Conservation (phyloP, 139 green algal genomes). For the Mychonastes homosphaera region DNA sequence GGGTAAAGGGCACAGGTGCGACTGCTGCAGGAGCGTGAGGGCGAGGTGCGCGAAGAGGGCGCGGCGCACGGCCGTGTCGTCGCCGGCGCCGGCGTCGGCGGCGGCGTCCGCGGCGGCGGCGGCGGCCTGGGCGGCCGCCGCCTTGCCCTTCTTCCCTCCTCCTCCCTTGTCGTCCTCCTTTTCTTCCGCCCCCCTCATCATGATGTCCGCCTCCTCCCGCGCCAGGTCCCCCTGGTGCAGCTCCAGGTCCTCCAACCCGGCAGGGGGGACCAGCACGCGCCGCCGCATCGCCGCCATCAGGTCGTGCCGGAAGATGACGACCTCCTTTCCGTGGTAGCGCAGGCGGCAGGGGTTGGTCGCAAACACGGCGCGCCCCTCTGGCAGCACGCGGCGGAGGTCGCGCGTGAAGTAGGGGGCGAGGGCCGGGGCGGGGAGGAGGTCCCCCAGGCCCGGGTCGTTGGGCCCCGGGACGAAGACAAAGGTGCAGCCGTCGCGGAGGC, state of each 20-base stretch:
- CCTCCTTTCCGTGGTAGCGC: conserved; percentile 40
- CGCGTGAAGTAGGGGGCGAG: conserved; percentile 47
- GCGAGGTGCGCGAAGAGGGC: conserved; percentile 51
- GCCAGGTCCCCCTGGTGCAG: too few relatives aligned
- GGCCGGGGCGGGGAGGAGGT: conserved; percentile 56
- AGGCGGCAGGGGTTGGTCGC: conserved; percentile 71
- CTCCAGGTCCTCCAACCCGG: too few relatives aligned
- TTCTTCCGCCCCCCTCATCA: too few relatives aligned
- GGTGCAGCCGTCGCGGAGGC: conserved; percentile 35
- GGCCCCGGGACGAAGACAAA: conserved; percentile 81
- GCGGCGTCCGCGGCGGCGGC: not conserved
- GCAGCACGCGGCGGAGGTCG: conserved; percentile 39
- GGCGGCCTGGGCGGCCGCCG: not conserved
- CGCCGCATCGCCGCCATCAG: conserved; percentile 49
- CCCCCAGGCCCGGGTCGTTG: conserved; percentile 49
- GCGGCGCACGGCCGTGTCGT: not conserved
- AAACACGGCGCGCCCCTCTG: conserved; percentile 53
- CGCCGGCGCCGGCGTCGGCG: conserved; percentile 6
- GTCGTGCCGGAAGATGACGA: conserved; percentile 65
- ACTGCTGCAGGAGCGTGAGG: conserved; percentile 82
- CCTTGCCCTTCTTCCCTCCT: too few relatives aligned
- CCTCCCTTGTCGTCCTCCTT: too few relatives aligned
- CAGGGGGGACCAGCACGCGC: conserved; percentile 31
- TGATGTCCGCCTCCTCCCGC: too few relatives aligned
- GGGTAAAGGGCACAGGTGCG: conserved; percentile 79